Conservation (phyloP, 148 eudicot genomes). For the Chenopodium berlandieri region DNA sequence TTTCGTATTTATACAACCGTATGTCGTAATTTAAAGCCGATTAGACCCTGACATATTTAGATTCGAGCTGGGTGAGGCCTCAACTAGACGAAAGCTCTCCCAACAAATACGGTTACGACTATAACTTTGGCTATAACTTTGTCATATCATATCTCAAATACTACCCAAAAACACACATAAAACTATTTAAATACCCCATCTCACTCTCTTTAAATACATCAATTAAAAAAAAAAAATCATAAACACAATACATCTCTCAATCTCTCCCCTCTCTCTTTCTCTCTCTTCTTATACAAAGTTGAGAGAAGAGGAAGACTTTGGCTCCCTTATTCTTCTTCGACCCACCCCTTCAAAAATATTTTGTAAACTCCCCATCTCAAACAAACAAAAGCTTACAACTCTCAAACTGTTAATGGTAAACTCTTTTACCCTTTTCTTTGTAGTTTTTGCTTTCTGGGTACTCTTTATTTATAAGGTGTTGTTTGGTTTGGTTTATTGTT, state of each 20-base stretch:
- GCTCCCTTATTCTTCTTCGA: conserved; percentile 22
- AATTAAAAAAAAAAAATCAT: background rate
- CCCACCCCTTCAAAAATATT: conserved; percentile 10
- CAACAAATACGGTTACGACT: too few species aligned
- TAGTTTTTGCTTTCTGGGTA: conserved; percentile 2
- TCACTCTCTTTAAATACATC: too few species aligned
- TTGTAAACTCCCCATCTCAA: background rate
- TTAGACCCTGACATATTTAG: too few species aligned
- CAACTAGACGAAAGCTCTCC: too few species aligned
- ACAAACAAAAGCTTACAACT: conserved; percentile 6
- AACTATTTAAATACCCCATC: background rate
- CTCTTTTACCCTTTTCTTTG: background rate
- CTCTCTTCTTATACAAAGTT: conserved; percentile 22
- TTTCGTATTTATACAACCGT: too few species aligned
- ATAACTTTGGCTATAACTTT: too few species aligned
- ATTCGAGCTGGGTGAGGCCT: too few species aligned
- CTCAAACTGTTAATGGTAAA: conserved; percentile 11
- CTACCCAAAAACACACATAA: background rate
- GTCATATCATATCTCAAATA: background rate
- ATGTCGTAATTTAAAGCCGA: too few species aligned
- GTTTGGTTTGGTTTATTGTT: conserved; percentile 6
- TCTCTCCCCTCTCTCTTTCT: conserved; percentile 4
- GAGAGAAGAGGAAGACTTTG: conserved; percentile 30
- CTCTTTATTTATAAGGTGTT: conserved; percentile 6
- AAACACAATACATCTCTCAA: conserved; percentile 2